Conservation (phyloP, 2,329 filamentous ascomycete species). For the Neonectria sp. region DNA sequence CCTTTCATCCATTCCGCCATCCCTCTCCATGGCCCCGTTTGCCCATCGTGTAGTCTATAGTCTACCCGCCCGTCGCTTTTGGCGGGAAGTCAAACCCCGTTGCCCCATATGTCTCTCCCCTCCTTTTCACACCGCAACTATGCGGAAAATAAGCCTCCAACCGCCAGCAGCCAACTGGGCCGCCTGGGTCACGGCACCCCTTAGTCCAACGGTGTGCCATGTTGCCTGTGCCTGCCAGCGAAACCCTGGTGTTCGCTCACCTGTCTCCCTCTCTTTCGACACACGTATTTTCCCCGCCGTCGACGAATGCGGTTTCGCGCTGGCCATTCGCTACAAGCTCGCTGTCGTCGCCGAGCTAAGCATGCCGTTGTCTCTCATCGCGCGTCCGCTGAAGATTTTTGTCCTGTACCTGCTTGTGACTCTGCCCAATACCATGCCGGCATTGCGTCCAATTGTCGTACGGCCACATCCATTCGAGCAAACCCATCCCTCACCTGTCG, state of each 20-base stretch:
- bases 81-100: background rate
- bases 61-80: background rate
- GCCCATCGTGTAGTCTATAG: background rate
- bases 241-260: background rate
- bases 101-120: background rate
- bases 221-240: conserved; percentile 8
- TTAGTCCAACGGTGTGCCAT: background rate
- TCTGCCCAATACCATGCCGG: background rate
- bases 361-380: conserved; percentile 3
- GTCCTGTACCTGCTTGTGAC: conserved; percentile 2
- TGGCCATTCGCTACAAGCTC: background rate
- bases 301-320: conserved; percentile 10
- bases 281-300: conserved; percentile 14
- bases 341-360: background rate
- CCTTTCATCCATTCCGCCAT: background rate
- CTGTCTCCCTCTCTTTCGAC: background rate
- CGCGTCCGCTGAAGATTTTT: background rate
- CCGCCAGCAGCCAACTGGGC: conserved; percentile 11
- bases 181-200: background rate
- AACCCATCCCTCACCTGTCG: background rate
- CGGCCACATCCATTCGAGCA: background rate
- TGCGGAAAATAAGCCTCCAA: conserved; percentile 12
- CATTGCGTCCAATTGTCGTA: background rate
- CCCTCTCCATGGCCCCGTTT: background rate
- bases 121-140: conserved; percentile 23